A percentile compares a stretch with the other conserved stretches of the same genome.
phyloP scores from a whole-genome alignment of 805 yeast genomes.

The Yamadazyma phyllophila region DNA sequence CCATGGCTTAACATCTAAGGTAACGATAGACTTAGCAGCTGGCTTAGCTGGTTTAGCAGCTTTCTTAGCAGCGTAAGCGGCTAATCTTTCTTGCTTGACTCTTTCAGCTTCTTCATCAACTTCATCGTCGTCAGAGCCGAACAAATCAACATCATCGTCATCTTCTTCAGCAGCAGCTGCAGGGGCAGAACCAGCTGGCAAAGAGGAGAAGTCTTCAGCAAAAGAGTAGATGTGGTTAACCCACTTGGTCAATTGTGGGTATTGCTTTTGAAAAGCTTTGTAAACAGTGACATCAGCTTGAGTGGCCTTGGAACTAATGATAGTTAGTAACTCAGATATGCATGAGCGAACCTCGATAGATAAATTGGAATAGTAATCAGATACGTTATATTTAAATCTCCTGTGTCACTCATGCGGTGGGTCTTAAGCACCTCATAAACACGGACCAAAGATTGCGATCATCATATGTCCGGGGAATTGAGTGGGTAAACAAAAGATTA shows the following conservation, averaged over 20 bases:
- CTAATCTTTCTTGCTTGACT: conserved; percentile 95
- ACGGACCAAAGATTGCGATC: conserved; percentile 85
- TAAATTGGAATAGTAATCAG: conserved; percentile 23
- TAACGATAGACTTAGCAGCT: conserved; percentile 96
- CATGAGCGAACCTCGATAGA: neutral
- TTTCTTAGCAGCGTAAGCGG: conserved; percentile 97
- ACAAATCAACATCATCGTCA: conserved; percentile 88
- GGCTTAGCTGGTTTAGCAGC: conserved; percentile 97
- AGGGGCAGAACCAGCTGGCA: conserved; percentile 77
- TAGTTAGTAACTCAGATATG: conserved; percentile 21
- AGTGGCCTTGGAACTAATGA: conserved; percentile 72
- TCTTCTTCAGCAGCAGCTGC: conserved; percentile 70
- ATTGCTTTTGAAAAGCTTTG: conserved; percentile 89
- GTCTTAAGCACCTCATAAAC: conserved; percentile 96
- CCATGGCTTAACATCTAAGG: conserved; percentile 99
- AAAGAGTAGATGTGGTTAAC: conserved; percentile 96
- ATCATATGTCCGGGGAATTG: conserved; percentile 42
- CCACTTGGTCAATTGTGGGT: conserved; percentile 97
- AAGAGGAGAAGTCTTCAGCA: conserved; percentile 76
- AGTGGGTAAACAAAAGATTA: neutral
- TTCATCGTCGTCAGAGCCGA: conserved; percentile 91
- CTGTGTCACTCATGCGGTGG: conserved; percentile 90
- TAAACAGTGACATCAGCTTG: conserved; percentile 94
- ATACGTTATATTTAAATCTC: conserved; percentile 28
- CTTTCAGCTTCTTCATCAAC: conserved; percentile 97